A percentile compares a stretch with the other conserved stretches of the same genome.
Conservation (phyloP, 2,329 filamentous ascomycete genomes). For the Bisporella sp. region DNA sequence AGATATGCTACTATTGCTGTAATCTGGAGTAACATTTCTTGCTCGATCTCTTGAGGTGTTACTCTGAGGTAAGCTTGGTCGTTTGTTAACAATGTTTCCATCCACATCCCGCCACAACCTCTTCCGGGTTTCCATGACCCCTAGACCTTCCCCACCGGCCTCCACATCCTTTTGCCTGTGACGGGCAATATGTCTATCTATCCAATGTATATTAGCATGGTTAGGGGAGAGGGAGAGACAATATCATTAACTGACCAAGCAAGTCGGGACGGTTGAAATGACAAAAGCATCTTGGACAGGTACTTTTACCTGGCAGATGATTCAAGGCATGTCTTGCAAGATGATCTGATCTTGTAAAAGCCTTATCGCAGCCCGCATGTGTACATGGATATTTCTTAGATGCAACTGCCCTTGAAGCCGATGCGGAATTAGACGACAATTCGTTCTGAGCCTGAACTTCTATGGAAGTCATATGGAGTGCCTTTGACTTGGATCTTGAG, state of each 20-base stretch:
- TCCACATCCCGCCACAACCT: slow-evolving; percentile 47
- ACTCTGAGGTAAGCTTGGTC: no score
- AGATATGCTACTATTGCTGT: no score
- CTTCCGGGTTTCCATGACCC: slow-evolving; percentile 46
- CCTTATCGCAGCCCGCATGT: slow-evolving; percentile 41
- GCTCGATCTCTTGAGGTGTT: no score
- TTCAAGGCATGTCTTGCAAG: slow-evolving; percentile 51
- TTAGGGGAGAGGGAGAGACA: not conserved
- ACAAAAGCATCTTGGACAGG: slow-evolving; percentile 44
- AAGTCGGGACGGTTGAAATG: slow-evolving; percentile 13
- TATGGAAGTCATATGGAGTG: no score
- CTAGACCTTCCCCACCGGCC: slow-evolving; percentile 43
- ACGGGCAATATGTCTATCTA: slow-evolving; percentile 52
- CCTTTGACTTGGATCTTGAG: no score
- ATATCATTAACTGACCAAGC: slow-evolving; percentile 33
- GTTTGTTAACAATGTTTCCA: slow-evolving; percentile 38
- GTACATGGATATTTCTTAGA: slow-evolving; percentile 32
- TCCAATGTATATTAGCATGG: slow-evolving; percentile 36
- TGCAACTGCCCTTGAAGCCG: no score
- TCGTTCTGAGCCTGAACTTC: no score
- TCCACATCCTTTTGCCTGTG: slow-evolving; percentile 47
- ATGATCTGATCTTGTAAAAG: slow-evolving; percentile 51
- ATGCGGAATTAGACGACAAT: no score
- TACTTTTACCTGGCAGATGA: slow-evolving; percentile 42
- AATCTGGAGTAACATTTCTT: no score